Evolutionary conservation across 495 filamentous ascomycete species (phyloP).

Genomic region (Glonium stellatum): DNA sequence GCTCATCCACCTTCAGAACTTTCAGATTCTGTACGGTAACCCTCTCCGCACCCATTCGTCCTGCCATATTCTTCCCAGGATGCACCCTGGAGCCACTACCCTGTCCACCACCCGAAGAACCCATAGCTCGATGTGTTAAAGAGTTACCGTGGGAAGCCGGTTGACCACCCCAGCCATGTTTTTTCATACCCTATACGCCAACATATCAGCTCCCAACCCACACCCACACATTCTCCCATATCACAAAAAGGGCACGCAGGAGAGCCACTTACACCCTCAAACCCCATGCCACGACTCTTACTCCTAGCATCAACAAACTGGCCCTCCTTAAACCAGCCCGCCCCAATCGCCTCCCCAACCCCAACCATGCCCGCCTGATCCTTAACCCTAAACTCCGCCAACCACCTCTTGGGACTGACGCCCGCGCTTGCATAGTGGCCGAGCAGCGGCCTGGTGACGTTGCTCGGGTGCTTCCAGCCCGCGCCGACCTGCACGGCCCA

Average conservation of each 20-base stretch:
- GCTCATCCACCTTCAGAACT: constrained; percentile 76
- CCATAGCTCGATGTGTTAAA: constrained; percentile 81
- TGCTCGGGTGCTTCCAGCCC: constrained; percentile 67
- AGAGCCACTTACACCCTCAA: constrained; percentile 55
- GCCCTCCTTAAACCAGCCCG: constrained; percentile 82
- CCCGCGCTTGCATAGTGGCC: constrained; percentile 77
- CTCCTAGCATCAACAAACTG: constrained; percentile 83
- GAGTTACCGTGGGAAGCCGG: constrained; percentile 91
- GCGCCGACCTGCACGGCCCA: constrained; percentile 84
- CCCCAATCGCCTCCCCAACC: constrained; percentile 64
- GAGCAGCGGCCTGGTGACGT: constrained; percentile 69
- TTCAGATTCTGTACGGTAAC: constrained; percentile 86
- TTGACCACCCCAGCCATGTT: constrained; percentile 80
- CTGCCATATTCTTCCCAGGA: constrained; percentile 96
- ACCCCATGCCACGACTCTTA: constrained; percentile 77
- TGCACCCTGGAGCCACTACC: constrained; percentile 85
- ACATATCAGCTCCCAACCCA: background rate
- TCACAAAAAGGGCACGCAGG: background rate
- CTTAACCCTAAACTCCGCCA: constrained; percentile 80
- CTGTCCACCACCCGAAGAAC: constrained; percentile 78
- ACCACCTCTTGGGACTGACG: constrained; percentile 69
- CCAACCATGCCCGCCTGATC: constrained; percentile 61
- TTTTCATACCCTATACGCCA: constrained; percentile 70
- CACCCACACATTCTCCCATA: background rate
- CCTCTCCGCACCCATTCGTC: constrained; percentile 81